These are phyloP conservation scores for Lachancea nothofagi DNA, from an alignment of 805 yeast species.

Conservation along the genomic window DNA sequence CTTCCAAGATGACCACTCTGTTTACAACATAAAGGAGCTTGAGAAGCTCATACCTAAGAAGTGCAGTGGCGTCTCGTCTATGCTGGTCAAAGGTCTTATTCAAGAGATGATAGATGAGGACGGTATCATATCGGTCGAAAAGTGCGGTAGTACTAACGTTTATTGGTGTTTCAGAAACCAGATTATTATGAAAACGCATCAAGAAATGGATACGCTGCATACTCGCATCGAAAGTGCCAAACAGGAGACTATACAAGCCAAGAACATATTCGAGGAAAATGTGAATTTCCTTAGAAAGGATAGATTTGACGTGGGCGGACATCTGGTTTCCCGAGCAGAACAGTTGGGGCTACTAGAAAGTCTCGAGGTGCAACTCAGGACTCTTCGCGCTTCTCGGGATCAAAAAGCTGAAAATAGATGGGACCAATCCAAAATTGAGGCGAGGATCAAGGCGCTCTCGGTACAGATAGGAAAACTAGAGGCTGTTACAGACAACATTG, in stretches of 20 bases:
- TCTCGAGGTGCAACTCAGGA: conserved; percentile 7
- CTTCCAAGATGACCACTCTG: conserved; percentile 37
- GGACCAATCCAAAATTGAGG: conserved; percentile 17
- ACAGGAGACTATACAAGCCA: conserved; percentile 11
- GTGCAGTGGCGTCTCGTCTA: conserved; percentile 43
- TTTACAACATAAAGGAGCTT: conserved; percentile 47
- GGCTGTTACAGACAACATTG: conserved; percentile 38
- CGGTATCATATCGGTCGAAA: conserved; percentile 42
- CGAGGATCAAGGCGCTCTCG: conserved; percentile 8
- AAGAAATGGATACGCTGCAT: conserved; percentile 11
- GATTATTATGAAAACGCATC: conserved; percentile 12
- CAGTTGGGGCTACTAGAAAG: conserved; percentile 11
- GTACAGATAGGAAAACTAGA: conserved; percentile 14
- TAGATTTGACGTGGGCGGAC: conserved; percentile 9
- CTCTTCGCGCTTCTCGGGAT: conserved; percentile 7
- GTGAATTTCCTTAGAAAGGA: conserved; percentile 4
- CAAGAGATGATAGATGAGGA: conserved; percentile 46
- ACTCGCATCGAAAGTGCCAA: conserved; percentile 13
- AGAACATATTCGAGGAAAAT: conserved; percentile 10
- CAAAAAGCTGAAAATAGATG: conserved; percentile 21
- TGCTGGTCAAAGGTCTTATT: conserved; percentile 49
- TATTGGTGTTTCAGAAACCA: conserved; percentile 43
- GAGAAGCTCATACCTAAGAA: conserved; percentile 43
- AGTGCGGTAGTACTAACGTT: conserved; percentile 49
- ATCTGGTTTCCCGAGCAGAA: conserved; percentile 14